Conservation (phyloP, 805 yeast species). For the Ogataea pini region DNA sequence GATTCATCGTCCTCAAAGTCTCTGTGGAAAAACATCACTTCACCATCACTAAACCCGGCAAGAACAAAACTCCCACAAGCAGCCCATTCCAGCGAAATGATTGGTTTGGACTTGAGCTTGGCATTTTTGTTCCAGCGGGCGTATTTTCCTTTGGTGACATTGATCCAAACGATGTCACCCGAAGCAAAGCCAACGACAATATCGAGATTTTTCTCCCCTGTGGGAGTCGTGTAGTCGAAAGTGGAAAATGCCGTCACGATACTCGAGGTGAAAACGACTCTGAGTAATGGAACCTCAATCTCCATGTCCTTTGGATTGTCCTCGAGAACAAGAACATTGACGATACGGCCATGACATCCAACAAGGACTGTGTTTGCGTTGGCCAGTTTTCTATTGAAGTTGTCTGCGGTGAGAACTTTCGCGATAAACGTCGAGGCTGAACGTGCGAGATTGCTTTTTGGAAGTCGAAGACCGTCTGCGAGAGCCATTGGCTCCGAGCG, state of each 20-base stretch:
- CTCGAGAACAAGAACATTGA: constrained; percentile 47
- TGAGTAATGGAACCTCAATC: constrained; percentile 43
- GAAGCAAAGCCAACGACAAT: constrained; percentile 61
- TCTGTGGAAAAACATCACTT: constrained; percentile 51
- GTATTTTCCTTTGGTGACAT: constrained; percentile 50
- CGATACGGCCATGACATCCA: constrained; percentile 49
- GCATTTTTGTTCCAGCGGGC: constrained; percentile 55
- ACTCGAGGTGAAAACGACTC: constrained; percentile 42
- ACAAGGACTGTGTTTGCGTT: constrained; percentile 38
- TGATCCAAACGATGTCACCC: constrained; percentile 68
- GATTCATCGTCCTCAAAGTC: constrained; percentile 47
- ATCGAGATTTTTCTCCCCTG: constrained; percentile 44
- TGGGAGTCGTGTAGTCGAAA: constrained; percentile 27
- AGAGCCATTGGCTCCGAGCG: constrained; percentile 10
- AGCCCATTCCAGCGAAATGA: constrained; percentile 50
- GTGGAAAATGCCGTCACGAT: constrained; percentile 43
- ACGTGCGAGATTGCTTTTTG: constrained; percentile 33
- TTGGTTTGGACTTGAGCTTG: constrained; percentile 42
- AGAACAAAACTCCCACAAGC: constrained; percentile 47
- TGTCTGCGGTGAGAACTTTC: constrained; percentile 35
- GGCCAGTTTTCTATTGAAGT: constrained; percentile 30
- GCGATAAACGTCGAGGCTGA: constrained; percentile 38
- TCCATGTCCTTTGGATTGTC: constrained; percentile 42
- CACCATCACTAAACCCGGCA: constrained; percentile 67
- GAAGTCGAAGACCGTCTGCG: constrained; percentile 28